Percentiles rank a stretch among this genome's conserved stretches.
phyloP scores from a whole-genome alignment of 2,329 filamentous ascomycete genomes.

The Alternaria panax region DNA sequence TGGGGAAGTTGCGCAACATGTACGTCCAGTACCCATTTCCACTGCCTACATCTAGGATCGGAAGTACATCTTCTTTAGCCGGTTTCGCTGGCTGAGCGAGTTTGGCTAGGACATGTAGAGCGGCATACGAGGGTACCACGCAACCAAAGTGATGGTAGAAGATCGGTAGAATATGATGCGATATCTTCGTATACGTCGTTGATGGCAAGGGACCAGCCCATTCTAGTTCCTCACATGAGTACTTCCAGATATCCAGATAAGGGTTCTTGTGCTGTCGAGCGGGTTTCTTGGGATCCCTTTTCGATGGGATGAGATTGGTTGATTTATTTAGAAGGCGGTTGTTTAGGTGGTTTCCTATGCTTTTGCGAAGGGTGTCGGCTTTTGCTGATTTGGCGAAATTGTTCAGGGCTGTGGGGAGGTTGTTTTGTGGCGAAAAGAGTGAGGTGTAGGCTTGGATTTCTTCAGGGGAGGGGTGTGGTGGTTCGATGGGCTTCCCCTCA shows the following conservation, averaged over 20 bases:
- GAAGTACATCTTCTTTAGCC: slow-evolving; percentile 49
- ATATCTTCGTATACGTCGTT: slow-evolving; percentile 61
- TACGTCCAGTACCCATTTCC: slow-evolving; percentile 81
- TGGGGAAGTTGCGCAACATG: slow-evolving; percentile 73
- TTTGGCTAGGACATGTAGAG: slow-evolving; percentile 66
- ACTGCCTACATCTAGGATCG: slow-evolving; percentile 71
- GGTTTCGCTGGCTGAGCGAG: slow-evolving; percentile 52
- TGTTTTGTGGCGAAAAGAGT: slow-evolving; percentile 69
- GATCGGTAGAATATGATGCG: slow-evolving; percentile 74
- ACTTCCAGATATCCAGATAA: slow-evolving; percentile 72
- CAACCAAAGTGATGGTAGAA: slow-evolving; percentile 84
- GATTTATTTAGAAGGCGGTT: slow-evolving; percentile 53
- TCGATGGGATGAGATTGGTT: slow-evolving; percentile 33
- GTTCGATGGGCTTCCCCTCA: slow-evolving; percentile 43
- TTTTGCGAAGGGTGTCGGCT: slow-evolving; percentile 66
- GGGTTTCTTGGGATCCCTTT: slow-evolving; percentile 36
- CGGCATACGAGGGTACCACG: slow-evolving; percentile 72
- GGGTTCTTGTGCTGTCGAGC: slow-evolving; percentile 66
- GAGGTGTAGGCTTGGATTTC: slow-evolving; percentile 73
- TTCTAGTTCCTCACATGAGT: slow-evolving; percentile 69
- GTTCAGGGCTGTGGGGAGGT: slow-evolving; percentile 68
- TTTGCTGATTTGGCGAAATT: slow-evolving; percentile 71
- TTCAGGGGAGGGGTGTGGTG: slow-evolving; percentile 36
- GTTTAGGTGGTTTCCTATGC: slow-evolving; percentile 65
- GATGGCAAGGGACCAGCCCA: slow-evolving; percentile 68